phyloP scores from a whole-genome alignment of 164 flowering plant genomes.

The Kingdonia uniflora region DNA sequence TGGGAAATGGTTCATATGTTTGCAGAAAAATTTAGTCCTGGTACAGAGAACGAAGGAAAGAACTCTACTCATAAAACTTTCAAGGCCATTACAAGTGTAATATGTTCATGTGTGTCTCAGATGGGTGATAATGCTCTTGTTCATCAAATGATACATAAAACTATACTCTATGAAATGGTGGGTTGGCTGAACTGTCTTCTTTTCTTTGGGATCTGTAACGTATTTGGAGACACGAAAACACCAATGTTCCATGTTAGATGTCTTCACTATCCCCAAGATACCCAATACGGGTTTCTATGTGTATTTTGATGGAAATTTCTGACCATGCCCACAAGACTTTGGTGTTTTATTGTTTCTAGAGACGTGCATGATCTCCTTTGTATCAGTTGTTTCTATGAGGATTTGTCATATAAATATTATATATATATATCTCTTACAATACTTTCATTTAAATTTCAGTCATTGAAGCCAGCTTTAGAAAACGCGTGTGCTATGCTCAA shows the following conservation, averaged over 20 bases:
- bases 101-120: conserved; percentile 49
- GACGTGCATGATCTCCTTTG: too few relatives aligned
- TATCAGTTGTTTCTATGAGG: too few relatives aligned
- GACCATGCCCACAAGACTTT: too few relatives aligned
- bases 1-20: conserved; percentile 3
- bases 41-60: conserved; percentile 13
- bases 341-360: too few relatives aligned
- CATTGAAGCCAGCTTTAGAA: conserved; percentile 33
- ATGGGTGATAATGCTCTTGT: conserved; percentile 64
- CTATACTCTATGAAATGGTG: conserved; percentile 43
- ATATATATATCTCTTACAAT: not conserved
- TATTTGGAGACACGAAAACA: too few relatives aligned
- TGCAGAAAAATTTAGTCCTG: conserved; percentile 30
- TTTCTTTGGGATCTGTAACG: too few relatives aligned
- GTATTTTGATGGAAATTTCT: too few relatives aligned
- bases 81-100: conserved; percentile 29
- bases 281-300: too few relatives aligned
- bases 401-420: not conserved
- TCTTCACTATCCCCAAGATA: too few relatives aligned
- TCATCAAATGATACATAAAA: conserved; percentile 46
- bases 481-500: conserved; percentile 62
- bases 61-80: conserved; percentile 29
- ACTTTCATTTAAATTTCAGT: conserved; percentile 24
- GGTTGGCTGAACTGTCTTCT: conserved; percentile 12
- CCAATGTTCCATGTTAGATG: too few relatives aligned